A percentile compares a stretch with the other conserved stretches of the same genome.
Conservation (phyloP, 2,329 filamentous ascomycete genomes). For the Penicillium sp. region DNA sequence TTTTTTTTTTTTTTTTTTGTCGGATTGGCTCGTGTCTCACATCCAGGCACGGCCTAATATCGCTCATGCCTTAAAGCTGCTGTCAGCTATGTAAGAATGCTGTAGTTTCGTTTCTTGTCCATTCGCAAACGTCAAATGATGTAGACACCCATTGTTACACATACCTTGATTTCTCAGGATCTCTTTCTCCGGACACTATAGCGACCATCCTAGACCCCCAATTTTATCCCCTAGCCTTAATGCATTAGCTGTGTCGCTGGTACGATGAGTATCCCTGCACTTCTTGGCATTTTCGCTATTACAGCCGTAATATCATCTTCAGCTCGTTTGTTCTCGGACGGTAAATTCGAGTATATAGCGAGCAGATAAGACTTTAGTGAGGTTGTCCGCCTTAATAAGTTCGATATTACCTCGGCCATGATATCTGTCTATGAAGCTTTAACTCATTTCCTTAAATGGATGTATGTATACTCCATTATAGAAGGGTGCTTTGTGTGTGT, state of each 20-base stretch:
- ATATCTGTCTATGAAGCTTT: neutral
- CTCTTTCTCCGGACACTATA: neutral
- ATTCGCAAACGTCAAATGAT: neutral
- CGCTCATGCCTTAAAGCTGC: neutral
- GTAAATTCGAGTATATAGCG: neutral
- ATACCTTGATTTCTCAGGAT: neutral
- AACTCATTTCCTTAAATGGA: neutral
- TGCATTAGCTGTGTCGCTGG: neutral
- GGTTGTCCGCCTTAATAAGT: neutral
- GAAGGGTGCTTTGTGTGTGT: slow-evolving; percentile 13
- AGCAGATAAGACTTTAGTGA: neutral
- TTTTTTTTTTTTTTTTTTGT: no score
- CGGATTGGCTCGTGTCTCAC: neutral
- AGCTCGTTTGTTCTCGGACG: no score
- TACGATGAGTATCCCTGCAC: neutral
- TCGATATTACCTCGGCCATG: neutral
- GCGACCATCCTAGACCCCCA: neutral
- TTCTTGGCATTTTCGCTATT: neutral
- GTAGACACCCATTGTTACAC: neutral
- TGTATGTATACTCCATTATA: slow-evolving; percentile 7
- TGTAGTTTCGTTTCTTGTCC: neutral
- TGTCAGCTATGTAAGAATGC: neutral
- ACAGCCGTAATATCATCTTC: neutral
- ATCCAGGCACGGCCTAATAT: neutral
- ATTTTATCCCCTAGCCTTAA: neutral